phyloP scores from a whole-genome alignment of 2,329 filamentous ascomycete genomes.

The Xylaria sp. region DNA sequence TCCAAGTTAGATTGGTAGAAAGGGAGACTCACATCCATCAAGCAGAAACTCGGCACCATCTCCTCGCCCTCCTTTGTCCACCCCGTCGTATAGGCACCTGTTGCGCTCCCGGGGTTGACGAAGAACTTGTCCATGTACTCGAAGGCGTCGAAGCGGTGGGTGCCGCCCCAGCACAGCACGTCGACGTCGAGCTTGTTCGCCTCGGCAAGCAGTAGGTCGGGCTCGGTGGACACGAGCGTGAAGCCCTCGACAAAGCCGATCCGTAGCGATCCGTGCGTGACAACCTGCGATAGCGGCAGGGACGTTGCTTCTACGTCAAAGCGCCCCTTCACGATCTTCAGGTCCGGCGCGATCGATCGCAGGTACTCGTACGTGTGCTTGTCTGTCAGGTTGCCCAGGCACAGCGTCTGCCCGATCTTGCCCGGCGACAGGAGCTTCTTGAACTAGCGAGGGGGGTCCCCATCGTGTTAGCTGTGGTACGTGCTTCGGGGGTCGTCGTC shows the following conservation, averaged over 20 bases:
- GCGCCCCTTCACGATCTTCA: constrained; percentile 72
- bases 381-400: constrained; percentile 80
- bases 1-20: neutral
- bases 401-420: constrained; percentile 82
- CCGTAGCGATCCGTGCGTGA: constrained; percentile 68
- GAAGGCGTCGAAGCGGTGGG: constrained; percentile 71
- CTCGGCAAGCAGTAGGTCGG: constrained; percentile 69
- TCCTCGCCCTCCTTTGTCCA: constrained; percentile 69
- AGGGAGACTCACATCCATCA: constrained; percentile 85
- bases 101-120: constrained; percentile 71
- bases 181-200: constrained; percentile 72
- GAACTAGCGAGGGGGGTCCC: constrained; percentile 61
- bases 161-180: constrained; percentile 72
- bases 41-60: constrained; percentile 86
- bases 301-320: constrained; percentile 71
- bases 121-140: constrained; percentile 79
- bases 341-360: constrained; percentile 73
- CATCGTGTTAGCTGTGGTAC: constrained; percentile 21
- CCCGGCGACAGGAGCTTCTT: constrained; percentile 83
- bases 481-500: neutral
- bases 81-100: constrained; percentile 65
- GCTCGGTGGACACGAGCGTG: constrained; percentile 69
- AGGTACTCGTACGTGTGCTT: constrained; percentile 82
- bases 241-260: constrained; percentile 73
- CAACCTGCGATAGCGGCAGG: constrained; percentile 68